Conservation (phyloP, 2,329 filamentous ascomycete genomes). For the Pestalotiopsis fici region DNA sequence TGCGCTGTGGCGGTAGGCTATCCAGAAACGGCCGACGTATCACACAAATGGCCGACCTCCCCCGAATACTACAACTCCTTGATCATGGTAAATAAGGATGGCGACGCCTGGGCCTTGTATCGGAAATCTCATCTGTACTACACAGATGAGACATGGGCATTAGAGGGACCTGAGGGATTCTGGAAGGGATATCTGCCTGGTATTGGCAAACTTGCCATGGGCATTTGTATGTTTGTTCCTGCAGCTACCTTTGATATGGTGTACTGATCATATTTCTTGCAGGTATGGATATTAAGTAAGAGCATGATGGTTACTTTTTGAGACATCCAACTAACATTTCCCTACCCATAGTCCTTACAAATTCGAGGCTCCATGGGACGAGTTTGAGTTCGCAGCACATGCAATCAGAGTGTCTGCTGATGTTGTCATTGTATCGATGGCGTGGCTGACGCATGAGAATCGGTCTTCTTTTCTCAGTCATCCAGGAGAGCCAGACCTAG, state of each 20-base stretch:
- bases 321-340: conserved; percentile 22
- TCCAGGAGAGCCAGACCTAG: conserved; percentile 66
- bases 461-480: conserved; percentile 43
- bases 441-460: conserved; percentile 68
- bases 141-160: conserved; percentile 63
- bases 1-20: conserved; percentile 74
- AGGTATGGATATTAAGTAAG: conserved; percentile 65
- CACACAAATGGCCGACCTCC: conserved; percentile 47
- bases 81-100: conserved; percentile 57
- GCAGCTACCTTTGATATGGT: neutral
- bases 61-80: conserved; percentile 44
- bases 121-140: conserved; percentile 61
- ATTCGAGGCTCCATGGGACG: conserved; percentile 50
- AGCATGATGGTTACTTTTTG: conserved; percentile 15
- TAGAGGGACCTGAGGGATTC: conserved; percentile 55
- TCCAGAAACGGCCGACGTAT: conserved; percentile 65
- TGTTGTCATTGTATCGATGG: conserved; percentile 73
- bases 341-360: conserved; percentile 42
- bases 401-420: conserved; percentile 57
- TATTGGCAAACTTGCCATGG: conserved; percentile 55
- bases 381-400: conserved; percentile 56
- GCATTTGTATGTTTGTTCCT: conserved; percentile 52
- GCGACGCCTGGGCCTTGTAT: conserved; percentile 63
- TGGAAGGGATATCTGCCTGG: conserved; percentile 44
- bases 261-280: conserved; percentile 5